Conservation (phyloP, 139 green algal genomes). For the Chlorella ohadii region DNA sequence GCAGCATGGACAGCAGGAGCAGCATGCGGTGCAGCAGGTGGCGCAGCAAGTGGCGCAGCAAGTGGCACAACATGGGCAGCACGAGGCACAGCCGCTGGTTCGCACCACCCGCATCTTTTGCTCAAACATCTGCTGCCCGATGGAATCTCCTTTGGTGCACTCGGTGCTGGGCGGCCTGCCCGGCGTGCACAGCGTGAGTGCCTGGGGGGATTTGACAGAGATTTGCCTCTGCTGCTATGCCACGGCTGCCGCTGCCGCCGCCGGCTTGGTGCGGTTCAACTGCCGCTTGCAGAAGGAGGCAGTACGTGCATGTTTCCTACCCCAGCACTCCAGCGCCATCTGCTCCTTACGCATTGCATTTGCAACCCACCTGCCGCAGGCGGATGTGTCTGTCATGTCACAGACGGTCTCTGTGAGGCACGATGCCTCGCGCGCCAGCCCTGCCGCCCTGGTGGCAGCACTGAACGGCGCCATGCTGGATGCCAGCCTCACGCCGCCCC, state of each 20-base stretch:
- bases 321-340: too few species aligned
- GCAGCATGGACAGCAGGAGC: too few species aligned
- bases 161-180: slow-evolving; percentile 58
- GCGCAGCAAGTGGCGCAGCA: neutral
- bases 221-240: too few species aligned
- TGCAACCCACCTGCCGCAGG: neutral
- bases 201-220: too few species aligned
- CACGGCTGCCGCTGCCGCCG: neutral
- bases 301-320: too few species aligned
- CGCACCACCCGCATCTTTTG: slow-evolving; percentile 51
- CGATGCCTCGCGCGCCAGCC: slow-evolving; percentile 37
- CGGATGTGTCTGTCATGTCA: slow-evolving; percentile 67
- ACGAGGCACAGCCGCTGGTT: neutral
- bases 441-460: slow-evolving; percentile 61
- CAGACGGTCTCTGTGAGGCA: slow-evolving; percentile 74
- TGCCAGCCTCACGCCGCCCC: slow-evolving; percentile 50
- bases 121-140: slow-evolving; percentile 77
- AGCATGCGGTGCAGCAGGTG: neutral
- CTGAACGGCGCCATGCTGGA: slow-evolving; percentile 74
- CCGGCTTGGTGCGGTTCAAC: neutral
- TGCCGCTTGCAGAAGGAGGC: too few species aligned
- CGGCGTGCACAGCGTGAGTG: slow-evolving; percentile 53
- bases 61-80: neutral
- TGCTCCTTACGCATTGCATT: too few species aligned
- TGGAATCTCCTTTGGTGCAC: slow-evolving; percentile 70